A percentile compares a stretch with the other conserved stretches of the same genome.
Conservation (phyloP, 345 rosid species). For the Brassica incana region DNA sequence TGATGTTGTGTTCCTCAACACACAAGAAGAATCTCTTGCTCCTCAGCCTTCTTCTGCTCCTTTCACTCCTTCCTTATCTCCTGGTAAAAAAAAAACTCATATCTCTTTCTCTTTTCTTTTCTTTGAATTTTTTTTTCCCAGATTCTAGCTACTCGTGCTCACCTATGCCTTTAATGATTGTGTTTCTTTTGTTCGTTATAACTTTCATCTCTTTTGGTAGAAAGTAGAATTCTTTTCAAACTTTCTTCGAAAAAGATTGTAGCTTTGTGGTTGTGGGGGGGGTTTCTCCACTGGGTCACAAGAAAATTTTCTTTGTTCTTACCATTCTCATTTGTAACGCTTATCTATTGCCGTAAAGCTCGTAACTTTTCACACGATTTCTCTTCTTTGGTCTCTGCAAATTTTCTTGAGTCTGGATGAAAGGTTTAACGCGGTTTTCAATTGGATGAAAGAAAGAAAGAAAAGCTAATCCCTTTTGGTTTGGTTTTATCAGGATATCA, state of each 20-base stretch:
- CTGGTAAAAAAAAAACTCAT: conserved; percentile 45
- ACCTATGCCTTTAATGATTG: not conserved
- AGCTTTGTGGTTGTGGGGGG: conserved; percentile 7
- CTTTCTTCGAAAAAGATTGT: conserved; percentile 20
- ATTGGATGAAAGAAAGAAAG: not conserved
- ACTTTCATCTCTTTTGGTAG: conserved; percentile 22
- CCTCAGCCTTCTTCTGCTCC: conserved; percentile 45
- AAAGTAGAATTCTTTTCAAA: not conserved
- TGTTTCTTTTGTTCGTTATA: not conserved
- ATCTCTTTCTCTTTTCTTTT: not conserved
- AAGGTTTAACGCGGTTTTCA: not conserved
- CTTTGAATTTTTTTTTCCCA: not conserved
- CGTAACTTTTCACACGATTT: conserved; percentile 6
- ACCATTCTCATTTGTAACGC: conserved; percentile 21
- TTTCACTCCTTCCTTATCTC: conserved; percentile 59
- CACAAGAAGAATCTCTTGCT: conserved; percentile 35
- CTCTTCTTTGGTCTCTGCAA: not conserved
- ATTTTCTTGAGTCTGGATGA: conserved; percentile 25
- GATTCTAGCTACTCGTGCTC: conserved; percentile 5
- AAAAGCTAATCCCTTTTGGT: conserved; percentile 14
- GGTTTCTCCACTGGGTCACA: conserved; percentile 27
- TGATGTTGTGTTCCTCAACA: conserved; percentile 42
- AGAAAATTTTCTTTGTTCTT: not conserved
- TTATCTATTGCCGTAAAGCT: conserved; percentile 11
- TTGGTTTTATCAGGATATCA: conserved; percentile 48